A percentile compares a stretch with the other conserved stretches of the same genome.
phyloP scores from a whole-genome alignment of 768 basidiomycete species.

The Amanita molliuscula region DNA sequence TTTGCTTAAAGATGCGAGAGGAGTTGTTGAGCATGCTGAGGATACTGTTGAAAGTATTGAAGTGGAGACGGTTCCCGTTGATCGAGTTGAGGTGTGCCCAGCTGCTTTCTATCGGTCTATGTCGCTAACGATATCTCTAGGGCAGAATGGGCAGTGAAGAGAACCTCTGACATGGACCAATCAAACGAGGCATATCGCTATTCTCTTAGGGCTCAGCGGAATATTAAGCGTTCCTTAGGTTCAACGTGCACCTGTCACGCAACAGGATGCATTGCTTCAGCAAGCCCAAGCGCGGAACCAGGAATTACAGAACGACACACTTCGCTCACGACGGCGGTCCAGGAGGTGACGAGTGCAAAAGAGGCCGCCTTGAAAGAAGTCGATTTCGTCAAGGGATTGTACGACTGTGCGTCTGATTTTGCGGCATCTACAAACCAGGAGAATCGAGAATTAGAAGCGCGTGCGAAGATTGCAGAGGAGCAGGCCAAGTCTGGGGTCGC shows the following conservation, averaged over 20 bases:
- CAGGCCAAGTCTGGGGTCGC: conserved; percentile 47
- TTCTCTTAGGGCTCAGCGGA: too few relatives aligned
- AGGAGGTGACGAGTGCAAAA: conserved; percentile 20
- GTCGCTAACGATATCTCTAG: not conserved
- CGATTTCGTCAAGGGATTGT: conserved; percentile 48
- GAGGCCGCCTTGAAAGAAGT: conserved; percentile 31
- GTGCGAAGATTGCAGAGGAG: conserved; percentile 36
- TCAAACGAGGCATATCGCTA: not conserved
- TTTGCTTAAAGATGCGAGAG: conserved; percentile 20
- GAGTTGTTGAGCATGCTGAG: not conserved
- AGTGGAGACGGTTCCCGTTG: not conserved
- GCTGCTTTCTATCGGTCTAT: not conserved
- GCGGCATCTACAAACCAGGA: conserved; percentile 34
- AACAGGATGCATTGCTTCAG: not conserved
- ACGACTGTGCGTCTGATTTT: conserved; percentile 39
- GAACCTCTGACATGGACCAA: not conserved
- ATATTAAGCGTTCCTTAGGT: not conserved
- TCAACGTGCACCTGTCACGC: not conserved
- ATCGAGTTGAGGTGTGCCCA: not conserved
- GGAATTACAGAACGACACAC: conserved; percentile 13
- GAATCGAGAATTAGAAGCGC: conserved; percentile 39
- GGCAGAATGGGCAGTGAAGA: not conserved
- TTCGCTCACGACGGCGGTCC: conserved; percentile 15
- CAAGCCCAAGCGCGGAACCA: not conserved
- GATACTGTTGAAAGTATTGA: not conserved